Evolutionary conservation across 1,139 yeast genomes (phyloP).

Genomic region (Kluyveromyces sp.): DNA sequence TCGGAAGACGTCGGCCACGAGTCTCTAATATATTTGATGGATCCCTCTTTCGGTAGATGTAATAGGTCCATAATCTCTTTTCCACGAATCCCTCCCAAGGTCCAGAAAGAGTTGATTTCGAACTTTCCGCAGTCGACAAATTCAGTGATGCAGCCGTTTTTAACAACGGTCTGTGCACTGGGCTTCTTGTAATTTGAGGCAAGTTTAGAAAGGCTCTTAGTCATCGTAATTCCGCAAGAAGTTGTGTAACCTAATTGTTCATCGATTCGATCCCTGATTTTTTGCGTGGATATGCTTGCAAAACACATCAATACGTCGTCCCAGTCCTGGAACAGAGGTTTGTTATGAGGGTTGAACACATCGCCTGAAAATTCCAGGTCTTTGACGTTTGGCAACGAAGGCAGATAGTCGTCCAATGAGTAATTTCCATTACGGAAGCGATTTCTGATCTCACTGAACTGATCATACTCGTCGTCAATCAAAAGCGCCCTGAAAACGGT

Average conservation of each 20-base stretch:
- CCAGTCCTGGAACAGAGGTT: slow-evolving; percentile 53
- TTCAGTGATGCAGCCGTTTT: slow-evolving; percentile 40
- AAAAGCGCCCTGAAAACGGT: slow-evolving; percentile 36
- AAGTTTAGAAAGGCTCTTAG: slow-evolving; percentile 75
- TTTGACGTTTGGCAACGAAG: slow-evolving; percentile 43
- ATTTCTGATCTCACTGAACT: slow-evolving; percentile 28
- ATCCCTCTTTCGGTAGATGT: slow-evolving; percentile 38
- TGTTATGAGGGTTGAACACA: slow-evolving; percentile 17
- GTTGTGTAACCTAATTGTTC: slow-evolving; percentile 70
- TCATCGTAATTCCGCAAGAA: slow-evolving; percentile 79
- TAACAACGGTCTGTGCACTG: slow-evolving; percentile 70
- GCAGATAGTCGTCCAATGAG: slow-evolving; percentile 36
- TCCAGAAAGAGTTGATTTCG: slow-evolving; percentile 71
- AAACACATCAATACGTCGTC: slow-evolving; percentile 67
- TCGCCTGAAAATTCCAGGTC: slow-evolving; percentile 21
- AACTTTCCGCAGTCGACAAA: slow-evolving; percentile 52
- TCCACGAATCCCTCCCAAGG: slow-evolving; percentile 88
- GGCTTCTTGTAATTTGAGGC: slow-evolving; percentile 87
- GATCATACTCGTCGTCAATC: slow-evolving; percentile 23
- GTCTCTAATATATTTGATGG: slow-evolving; percentile 45
- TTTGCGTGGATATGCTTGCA: slow-evolving; percentile 53
- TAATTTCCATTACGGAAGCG: slow-evolving; percentile 22
- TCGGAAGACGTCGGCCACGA: slow-evolving; percentile 30
- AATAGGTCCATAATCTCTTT: slow-evolving; percentile 45
- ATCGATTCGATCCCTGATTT: slow-evolving; percentile 48